These are phyloP conservation scores for Candida peoriensis DNA, from an alignment of 805 yeast genomes.

Conservation along the genomic window DNA sequence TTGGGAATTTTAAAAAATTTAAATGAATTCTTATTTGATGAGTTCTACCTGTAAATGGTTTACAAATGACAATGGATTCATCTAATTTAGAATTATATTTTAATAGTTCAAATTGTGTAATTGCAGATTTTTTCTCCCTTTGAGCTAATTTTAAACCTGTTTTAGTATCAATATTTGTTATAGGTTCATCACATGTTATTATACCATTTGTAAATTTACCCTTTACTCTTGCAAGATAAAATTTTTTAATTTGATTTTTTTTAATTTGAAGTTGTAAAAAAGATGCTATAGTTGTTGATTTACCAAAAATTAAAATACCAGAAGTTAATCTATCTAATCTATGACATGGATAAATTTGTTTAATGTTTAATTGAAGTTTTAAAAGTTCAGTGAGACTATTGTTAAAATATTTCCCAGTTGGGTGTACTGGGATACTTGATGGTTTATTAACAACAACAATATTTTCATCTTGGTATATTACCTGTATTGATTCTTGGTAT, in stretches of 20 bases:
- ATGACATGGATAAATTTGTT: conserved; percentile 51
- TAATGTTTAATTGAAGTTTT: conserved; percentile 53
- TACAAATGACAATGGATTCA: conserved; percentile 61
- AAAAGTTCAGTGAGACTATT: conserved; percentile 76
- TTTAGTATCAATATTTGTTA: conserved; percentile 67
- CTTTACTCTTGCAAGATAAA: conserved; percentile 79
- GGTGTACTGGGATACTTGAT: conserved; percentile 91
- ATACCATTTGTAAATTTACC: conserved; percentile 71
- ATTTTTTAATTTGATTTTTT: conserved; percentile 69
- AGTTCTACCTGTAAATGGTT: conserved; percentile 88
- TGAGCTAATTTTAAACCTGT: conserved; percentile 53
- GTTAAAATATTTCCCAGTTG: conserved; percentile 80
- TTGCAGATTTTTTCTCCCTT: conserved; percentile 47
- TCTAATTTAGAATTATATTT: conserved; percentile 6
- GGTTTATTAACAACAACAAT: conserved; percentile 88
- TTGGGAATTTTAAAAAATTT: conserved; percentile 81
- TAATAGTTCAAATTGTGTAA: conserved; percentile 46
- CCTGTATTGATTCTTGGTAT: conserved; percentile 20
- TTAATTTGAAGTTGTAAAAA: conserved; percentile 53
- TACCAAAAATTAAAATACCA: conserved; percentile 70
- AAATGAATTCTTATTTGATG: conserved; percentile 94
- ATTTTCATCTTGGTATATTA: conserved; percentile 51
- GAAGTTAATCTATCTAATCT: conserved; percentile 87
- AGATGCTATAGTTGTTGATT: conserved; percentile 6
- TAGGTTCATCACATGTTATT: conserved; percentile 56